These are phyloP conservation scores for Litsea cubeba DNA, from an alignment of 164 flowering plant species.

Conservation along the genomic window DNA sequence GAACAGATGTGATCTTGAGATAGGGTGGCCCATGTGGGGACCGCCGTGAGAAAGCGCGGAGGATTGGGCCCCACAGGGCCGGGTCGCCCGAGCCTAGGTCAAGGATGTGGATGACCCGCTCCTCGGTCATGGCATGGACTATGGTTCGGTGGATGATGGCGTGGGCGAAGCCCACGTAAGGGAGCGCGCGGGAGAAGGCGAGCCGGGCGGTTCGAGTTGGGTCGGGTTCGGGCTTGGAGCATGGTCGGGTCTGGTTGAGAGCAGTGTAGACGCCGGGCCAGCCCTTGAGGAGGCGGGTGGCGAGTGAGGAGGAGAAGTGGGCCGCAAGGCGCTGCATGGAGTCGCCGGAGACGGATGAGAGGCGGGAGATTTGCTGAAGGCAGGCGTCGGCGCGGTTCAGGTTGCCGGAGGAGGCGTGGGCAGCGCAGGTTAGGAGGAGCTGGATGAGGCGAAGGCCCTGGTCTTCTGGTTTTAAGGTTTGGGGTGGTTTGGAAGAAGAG, in stretches of 20 bases:
- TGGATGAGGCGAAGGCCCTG: slow-evolving; percentile 33
- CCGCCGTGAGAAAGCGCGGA: slow-evolving; percentile 10
- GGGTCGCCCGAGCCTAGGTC: slow-evolving; percentile 31
- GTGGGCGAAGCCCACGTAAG: slow-evolving; percentile 13
- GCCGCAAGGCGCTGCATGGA: slow-evolving; percentile 41
- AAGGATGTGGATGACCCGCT: slow-evolving; percentile 22
- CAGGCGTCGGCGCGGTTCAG: slow-evolving; percentile 29
- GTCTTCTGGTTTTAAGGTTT: slow-evolving; percentile 31
- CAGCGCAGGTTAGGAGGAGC: slow-evolving; percentile 32
- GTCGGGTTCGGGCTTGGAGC: not conserved
- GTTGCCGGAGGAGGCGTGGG: slow-evolving; percentile 35
- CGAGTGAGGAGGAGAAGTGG: slow-evolving; percentile 31
- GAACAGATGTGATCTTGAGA: slow-evolving; percentile 33
- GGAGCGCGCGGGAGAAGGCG: slow-evolving; percentile 13
- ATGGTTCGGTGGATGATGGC: not conserved
- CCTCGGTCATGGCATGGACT: not conserved
- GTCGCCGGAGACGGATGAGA: slow-evolving; percentile 37
- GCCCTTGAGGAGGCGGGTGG: slow-evolving; percentile 30
- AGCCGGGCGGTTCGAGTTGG: not conserved
- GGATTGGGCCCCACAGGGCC: slow-evolving; percentile 24
- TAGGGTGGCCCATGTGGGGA: slow-evolving; percentile 31
- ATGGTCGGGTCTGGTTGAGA: slow-evolving; percentile 8
- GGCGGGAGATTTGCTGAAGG: slow-evolving; percentile 30
- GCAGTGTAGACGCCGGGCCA: slow-evolving; percentile 39
- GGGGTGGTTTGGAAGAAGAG: slow-evolving; percentile 9